These are phyloP conservation scores for Smallanthus sonchifolius DNA, from an alignment of 129 eudicot species.

Conservation along the genomic window DNA sequence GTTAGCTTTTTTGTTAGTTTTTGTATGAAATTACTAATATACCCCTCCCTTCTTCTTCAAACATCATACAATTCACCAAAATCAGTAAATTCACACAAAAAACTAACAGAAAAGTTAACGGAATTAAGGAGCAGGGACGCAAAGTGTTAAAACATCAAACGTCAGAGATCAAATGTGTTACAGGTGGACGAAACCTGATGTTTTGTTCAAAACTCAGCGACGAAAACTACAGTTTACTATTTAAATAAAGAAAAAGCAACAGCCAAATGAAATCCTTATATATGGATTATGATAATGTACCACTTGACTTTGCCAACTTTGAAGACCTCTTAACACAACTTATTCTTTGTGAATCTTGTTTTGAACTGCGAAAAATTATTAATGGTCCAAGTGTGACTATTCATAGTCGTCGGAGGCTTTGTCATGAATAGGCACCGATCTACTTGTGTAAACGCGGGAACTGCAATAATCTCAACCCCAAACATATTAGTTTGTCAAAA, in stretches of 20 bases:
- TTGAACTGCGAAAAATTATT: neutral
- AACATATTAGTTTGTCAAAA: neutral
- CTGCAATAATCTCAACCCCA: neutral
- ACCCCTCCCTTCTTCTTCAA: too few species aligned
- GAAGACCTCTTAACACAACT: neutral
- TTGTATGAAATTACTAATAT: too few species aligned
- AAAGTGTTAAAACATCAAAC: too few species aligned
- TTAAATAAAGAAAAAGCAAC: neutral
- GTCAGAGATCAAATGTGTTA: too few species aligned
- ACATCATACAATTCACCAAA: too few species aligned
- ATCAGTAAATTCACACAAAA: too few species aligned
- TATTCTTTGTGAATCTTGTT: neutral
- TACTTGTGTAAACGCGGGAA: neutral
- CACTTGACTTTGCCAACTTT: constrained; percentile 4
- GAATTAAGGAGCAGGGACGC: too few species aligned
- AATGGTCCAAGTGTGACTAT: neutral
- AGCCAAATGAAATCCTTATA: neutral
- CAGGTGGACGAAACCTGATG: too few species aligned
- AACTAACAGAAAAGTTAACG: too few species aligned
- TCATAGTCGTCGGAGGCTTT: neutral
- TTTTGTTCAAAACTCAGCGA: too few species aligned
- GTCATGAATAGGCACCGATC: neutral
- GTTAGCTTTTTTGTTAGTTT: too few species aligned
- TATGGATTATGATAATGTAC: neutral
- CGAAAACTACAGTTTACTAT: too few species aligned